Evolutionary conservation across 352 stramenopile genomes (phyloP).

Genomic region (Phytophthora lateralis): DNA sequence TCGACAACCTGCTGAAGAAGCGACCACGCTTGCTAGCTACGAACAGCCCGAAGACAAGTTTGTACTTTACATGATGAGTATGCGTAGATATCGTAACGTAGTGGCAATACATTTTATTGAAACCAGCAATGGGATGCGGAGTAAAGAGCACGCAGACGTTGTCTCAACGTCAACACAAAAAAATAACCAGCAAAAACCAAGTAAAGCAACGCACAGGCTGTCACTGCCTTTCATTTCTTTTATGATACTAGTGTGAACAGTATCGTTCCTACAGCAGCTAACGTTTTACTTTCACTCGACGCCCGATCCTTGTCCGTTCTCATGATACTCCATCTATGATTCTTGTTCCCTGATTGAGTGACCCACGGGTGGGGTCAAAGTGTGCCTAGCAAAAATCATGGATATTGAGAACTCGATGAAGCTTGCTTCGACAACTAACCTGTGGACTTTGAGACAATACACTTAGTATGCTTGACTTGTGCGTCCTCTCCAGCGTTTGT

Average conservation of each 20-base stretch:
- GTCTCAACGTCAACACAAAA: not conserved
- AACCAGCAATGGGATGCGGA: too few species aligned
- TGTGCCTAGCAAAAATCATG: not conserved
- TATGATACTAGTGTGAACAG: slow-evolving; percentile 1
- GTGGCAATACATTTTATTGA: too few species aligned
- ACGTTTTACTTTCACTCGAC: slow-evolving; percentile 66
- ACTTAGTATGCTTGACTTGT: slow-evolving; percentile 44
- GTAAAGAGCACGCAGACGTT: not conserved
- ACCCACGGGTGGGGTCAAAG: too few species aligned
- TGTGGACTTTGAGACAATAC: slow-evolving; percentile 2
- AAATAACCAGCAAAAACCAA: not conserved
- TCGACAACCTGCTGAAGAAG: too few species aligned
- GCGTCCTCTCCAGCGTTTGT: slow-evolving; percentile 70
- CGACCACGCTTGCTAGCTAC: slow-evolving; percentile 1
- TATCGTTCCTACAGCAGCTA: slow-evolving; percentile 11
- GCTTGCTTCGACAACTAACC: slow-evolving; percentile 21
- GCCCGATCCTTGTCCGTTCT: slow-evolving; percentile 40
- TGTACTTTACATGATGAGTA: slow-evolving; percentile 18
- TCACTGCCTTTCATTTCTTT: slow-evolving; percentile 23
- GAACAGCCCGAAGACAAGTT: slow-evolving; percentile 7
- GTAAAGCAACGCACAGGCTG: not conserved
- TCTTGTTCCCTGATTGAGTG: too few species aligned
- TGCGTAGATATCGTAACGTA: slow-evolving; percentile 35
- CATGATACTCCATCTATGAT: not conserved
- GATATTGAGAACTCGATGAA: slow-evolving; percentile 16